Evolutionary conservation across 2,329 filamentous ascomycete species (phyloP).

Genomic region (Dactylellina leptospora): DNA sequence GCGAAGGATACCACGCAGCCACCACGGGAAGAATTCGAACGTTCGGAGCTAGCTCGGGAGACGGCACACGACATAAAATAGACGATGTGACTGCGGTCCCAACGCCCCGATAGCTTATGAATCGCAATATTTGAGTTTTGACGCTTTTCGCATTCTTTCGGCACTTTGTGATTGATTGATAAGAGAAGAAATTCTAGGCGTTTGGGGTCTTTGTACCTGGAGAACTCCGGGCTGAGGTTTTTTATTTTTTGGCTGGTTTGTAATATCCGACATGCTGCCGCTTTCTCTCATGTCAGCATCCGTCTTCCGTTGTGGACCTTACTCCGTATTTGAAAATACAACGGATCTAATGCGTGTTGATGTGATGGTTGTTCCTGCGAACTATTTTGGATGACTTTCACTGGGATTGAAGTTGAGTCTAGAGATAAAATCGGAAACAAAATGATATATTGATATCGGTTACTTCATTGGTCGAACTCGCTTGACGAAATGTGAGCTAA

Average conservation of each 20-base stretch:
- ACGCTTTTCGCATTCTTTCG: neutral
- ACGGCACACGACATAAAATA: constrained; percentile 27
- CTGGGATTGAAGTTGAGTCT: no score
- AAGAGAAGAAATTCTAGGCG: constrained; percentile 8
- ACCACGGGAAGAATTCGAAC: neutral
- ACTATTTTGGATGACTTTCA: no score
- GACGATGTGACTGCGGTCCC: neutral
- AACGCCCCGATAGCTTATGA: constrained; percentile 41
- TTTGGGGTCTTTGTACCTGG: neutral
- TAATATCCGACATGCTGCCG: constrained; percentile 18
- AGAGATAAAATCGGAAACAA: no score
- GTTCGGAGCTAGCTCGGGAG: constrained; percentile 10
- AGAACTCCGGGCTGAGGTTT: neutral
- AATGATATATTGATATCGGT: no score
- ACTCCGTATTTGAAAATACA: constrained; percentile 34
- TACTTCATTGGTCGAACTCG: no score
- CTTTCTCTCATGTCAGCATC: no score
- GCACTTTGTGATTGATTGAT: constrained; percentile 17
- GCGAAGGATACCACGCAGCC: neutral
- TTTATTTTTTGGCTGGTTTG: neutral
- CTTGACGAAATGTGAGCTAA: no score
- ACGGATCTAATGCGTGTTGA: no score
- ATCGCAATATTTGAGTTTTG: constrained; percentile 1
- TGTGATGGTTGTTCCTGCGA: no score
- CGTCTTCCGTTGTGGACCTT: no score